These are phyloP conservation scores for Vitis hybrid DNA, from an alignment of 177 flowering plant genomes.

Conservation along the genomic window DNA sequence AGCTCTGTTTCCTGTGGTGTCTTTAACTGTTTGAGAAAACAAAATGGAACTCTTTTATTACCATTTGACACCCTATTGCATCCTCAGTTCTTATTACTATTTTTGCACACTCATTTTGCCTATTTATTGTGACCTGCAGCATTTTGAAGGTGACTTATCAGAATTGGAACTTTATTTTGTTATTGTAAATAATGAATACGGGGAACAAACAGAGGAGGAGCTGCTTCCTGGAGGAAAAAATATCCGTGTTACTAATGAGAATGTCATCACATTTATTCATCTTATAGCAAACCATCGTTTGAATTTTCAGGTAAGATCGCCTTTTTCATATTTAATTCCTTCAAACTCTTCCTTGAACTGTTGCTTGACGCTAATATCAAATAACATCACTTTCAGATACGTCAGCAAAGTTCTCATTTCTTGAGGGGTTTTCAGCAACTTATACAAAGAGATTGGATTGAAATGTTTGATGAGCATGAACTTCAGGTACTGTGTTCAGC, in stretches of 20 bases:
- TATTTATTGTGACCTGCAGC: constrained; percentile 43
- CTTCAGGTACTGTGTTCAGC: constrained; percentile 63
- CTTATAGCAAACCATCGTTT: constrained; percentile 87
- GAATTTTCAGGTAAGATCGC: constrained; percentile 71
- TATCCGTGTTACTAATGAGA: constrained; percentile 79
- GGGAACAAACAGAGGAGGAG: constrained; percentile 83
- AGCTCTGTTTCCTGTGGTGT: neutral
- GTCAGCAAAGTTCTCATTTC: constrained; percentile 93
- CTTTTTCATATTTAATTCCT: neutral
- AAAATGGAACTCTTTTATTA: neutral
- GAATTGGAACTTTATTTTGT: constrained; percentile 92
- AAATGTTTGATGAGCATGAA: constrained; percentile 97
- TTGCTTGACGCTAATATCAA: neutral
- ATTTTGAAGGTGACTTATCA: constrained; percentile 75
- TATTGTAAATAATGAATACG: constrained; percentile 80
- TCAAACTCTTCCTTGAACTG: neutral
- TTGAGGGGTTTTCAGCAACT: constrained; percentile 94
- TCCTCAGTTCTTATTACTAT: neutral
- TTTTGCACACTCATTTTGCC: neutral
- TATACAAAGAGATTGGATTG: constrained; percentile 90
- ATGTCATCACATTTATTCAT: constrained; percentile 85
- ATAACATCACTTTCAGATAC: constrained; percentile 55
- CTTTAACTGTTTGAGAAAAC: neutral
- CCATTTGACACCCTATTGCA: neutral
- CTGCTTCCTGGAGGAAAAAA: constrained; percentile 72